Evolutionary conservation across 2,329 filamentous ascomycete species (phyloP), one percentile per base, ranked within the genome.

Genomic region (Pseudogymnoascus sp.): DNA sequence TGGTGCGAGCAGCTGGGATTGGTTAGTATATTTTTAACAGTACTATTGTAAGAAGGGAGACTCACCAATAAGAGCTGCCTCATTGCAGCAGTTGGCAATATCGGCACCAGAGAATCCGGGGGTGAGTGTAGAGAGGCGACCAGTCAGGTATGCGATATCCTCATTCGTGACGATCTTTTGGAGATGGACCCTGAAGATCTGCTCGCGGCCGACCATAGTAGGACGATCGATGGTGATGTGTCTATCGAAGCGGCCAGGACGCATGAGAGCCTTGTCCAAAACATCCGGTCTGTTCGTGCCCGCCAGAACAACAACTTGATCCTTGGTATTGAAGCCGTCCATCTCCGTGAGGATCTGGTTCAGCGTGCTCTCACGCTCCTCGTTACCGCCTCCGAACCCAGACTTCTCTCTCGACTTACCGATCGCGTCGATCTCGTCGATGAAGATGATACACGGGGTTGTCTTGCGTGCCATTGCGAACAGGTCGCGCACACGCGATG

Each of bases 281-380:
- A 98, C 87, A 75, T 99, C 95, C 10, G 92, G 89, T 78, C 95
- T 85, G 79, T 99, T 99, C 63, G 95, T 99, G 79, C 95, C 95
- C 59, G 95, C 95, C 66, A 99, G 84, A 33, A 99, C 95, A 61
- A 99, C 93, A 43, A 99, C 90, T 78, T 98, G 93, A 72, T 98
- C 93, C 2, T 89, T 86, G 6, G 93, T 98, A 77, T 97, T 97
- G 86, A 98, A 98, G 64, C 93, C 95, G 74, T 99, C 95, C 95
- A 99, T 99, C 76, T 99, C 95, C 0, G 95, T 99, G 62, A 99
- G 81, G 66, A 99, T 98, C 78, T 99, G 95, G 77, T 99, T 99
- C 28, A 99, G 86, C 0, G 95, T 99, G 59, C 90, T 91, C 78
- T 99, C 95, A 66, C 95, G 89, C 79, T 99, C 95, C 73, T 99